Evolutionary conservation across 306 rosid species (phyloP).

Genomic region (Begonia fuchsioides): DNA sequence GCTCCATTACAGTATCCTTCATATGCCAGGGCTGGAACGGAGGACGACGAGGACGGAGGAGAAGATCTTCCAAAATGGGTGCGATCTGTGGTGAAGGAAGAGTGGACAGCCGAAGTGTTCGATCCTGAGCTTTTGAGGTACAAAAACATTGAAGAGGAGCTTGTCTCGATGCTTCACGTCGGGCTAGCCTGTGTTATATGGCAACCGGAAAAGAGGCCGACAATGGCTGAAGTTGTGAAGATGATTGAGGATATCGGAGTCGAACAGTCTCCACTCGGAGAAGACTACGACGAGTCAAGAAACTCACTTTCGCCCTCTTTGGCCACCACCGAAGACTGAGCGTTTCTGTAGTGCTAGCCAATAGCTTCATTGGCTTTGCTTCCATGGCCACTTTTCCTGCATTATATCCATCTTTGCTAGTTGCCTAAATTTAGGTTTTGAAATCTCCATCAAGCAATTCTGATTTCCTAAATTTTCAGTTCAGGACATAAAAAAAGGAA

Average conservation of each 20-base stretch:
- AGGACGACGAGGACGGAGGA: conserved; percentile 53
- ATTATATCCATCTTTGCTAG: too few species aligned
- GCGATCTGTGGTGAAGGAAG: conserved; percentile 83
- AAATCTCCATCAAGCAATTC: too few species aligned
- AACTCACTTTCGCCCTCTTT: conserved; percentile 80
- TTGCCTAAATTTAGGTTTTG: too few species aligned
- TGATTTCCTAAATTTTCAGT: too few species aligned
- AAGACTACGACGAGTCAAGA: conserved; percentile 80
- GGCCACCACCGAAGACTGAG: conserved; percentile 90
- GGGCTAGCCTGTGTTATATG: conserved; percentile 67
- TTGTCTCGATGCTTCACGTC: conserved; percentile 82
- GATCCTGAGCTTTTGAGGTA: conserved; percentile 81
- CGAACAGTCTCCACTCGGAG: conserved; percentile 86
- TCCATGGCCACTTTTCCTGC: too few species aligned
- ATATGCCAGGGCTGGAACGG: conserved; percentile 26
- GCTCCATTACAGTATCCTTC: conserved; percentile 72
- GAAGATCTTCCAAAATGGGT: conserved; percentile 89
- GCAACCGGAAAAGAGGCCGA: conserved; percentile 81
- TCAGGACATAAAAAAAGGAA: too few species aligned
- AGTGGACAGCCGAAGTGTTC: conserved; percentile 97
- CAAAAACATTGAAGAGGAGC: conserved; percentile 98
- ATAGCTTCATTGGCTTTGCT: not conserved
- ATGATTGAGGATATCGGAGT: conserved; percentile 92
- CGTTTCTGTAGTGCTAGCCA: conserved; percentile 12
- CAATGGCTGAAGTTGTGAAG: conserved; percentile 69